Conservation (phyloP, 2,329 filamentous ascomycete species). For the Verruconis gallopava region DNA sequence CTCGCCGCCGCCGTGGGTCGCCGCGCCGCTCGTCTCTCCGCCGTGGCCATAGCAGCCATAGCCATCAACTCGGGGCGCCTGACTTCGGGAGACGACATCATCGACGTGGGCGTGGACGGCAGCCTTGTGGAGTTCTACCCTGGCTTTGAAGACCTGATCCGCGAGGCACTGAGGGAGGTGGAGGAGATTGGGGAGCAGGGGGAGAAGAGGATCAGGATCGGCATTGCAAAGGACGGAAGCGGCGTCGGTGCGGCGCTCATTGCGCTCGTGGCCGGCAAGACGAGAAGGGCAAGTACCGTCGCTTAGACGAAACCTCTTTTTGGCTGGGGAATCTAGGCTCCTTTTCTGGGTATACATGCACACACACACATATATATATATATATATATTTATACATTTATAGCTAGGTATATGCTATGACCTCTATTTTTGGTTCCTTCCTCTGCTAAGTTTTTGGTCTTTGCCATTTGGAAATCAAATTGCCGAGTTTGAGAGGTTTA, state of each 20-base stretch:
- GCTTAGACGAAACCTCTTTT: too few relatives aligned
- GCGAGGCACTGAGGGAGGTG: constrained; percentile 65
- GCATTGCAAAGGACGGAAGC: constrained; percentile 92
- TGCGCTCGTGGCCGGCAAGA: constrained; percentile 69
- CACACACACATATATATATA: too few relatives aligned
- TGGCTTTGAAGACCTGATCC: constrained; percentile 75
- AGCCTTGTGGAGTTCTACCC: constrained; percentile 94
- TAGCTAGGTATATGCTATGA: too few relatives aligned
- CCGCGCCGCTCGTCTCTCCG: constrained; percentile 75
- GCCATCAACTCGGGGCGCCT: constrained; percentile 71
- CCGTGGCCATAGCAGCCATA: constrained; percentile 75
- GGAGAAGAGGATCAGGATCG: constrained; percentile 80
- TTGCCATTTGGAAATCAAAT: too few relatives aligned
- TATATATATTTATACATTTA: too few relatives aligned
- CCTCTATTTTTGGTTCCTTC: too few relatives aligned
- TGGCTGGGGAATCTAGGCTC: too few relatives aligned
- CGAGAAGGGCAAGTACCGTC: constrained; percentile 21
- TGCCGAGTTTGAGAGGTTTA: too few relatives aligned
- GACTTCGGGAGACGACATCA: constrained; percentile 42
- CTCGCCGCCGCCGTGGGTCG: constrained; percentile 75
- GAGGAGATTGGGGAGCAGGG: constrained; percentile 65
- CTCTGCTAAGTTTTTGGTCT: too few relatives aligned
- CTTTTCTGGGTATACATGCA: too few relatives aligned
- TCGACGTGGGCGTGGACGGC: constrained; percentile 91
- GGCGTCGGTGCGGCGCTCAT: constrained; percentile 93